Evolutionary conservation across 108 stramenopile genomes (phyloP).

Genomic region (Nannochloropsis gaditana): DNA sequence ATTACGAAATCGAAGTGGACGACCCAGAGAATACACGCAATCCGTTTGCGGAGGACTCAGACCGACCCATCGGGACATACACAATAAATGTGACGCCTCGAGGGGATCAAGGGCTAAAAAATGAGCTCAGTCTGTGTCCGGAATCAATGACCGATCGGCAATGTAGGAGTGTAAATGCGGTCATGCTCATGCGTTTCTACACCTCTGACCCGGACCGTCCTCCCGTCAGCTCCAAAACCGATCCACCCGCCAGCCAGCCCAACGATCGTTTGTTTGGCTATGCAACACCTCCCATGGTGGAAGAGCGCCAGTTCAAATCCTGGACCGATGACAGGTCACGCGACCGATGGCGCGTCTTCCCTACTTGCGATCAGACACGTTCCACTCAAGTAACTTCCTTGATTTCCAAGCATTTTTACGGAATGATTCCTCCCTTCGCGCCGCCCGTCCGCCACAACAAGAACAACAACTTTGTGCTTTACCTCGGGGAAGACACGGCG

Average conservation of each 20-base stretch:
- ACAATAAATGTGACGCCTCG: background rate
- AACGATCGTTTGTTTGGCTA: background rate
- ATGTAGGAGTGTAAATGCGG: background rate
- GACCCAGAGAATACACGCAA: background rate
- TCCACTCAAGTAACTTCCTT: background rate
- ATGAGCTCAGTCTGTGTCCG: background rate
- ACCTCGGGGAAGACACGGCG: background rate
- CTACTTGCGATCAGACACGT: background rate
- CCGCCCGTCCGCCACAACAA: background rate
- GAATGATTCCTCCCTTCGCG: background rate
- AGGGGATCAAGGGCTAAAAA: background rate
- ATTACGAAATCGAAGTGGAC: slow-evolving; percentile 16
- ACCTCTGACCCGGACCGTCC: background rate
- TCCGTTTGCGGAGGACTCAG: background rate
- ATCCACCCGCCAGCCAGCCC: slow-evolving; percentile 1
- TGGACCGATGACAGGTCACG: background rate
- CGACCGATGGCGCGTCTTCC: background rate
- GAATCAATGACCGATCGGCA: background rate
- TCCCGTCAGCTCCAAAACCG: slow-evolving; percentile 1
- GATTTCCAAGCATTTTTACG: background rate
- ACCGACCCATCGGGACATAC: background rate
- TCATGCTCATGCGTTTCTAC: slow-evolving; percentile 18
- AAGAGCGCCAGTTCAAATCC: background rate
- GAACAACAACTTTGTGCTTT: slow-evolving; percentile 18
- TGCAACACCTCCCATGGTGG: background rate